A percentile compares a stretch with the other conserved stretches of the same genome.
phyloP scores from a whole-genome alignment of 2,329 filamentous ascomycete genomes.

The Claviceps africana region DNA sequence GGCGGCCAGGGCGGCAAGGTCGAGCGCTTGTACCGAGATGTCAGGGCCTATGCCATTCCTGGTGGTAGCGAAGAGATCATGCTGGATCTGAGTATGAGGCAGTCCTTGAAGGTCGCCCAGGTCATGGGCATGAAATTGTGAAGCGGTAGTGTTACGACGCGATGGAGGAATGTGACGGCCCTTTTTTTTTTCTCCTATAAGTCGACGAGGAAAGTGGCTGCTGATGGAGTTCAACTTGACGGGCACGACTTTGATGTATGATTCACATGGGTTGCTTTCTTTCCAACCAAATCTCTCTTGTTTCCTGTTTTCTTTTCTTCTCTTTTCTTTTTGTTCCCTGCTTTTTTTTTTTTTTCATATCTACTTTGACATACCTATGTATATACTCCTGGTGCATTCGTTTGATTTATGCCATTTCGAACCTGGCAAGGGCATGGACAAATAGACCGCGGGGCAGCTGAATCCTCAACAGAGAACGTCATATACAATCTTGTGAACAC shows the following conservation, averaged over 20 bases:
- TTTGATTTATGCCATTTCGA: neutral
- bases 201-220: neutral
- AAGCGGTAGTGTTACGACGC: constrained; percentile 4
- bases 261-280: neutral
- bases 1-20: constrained; percentile 93
- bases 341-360: neutral
- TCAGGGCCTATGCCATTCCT: constrained; percentile 89
- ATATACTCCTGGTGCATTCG: neutral
- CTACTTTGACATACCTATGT: neutral
- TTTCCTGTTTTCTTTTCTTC: neutral
- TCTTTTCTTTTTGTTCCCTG: neutral
- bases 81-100: constrained; percentile 88
- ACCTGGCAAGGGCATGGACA: neutral
- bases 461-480: neutral
- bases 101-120: constrained; percentile 78
- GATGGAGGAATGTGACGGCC: neutral
- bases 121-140: constrained; percentile 92
- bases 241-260: neutral
- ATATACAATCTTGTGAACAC: too few relatives aligned
- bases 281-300: neutral
- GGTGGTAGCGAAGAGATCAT: constrained; percentile 97
- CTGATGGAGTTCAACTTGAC: neutral
- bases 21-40: constrained; percentile 87
- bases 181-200: neutral
- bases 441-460: constrained; percentile 1